Percentiles rank a stretch among this genome's conserved stretches.
Conservation (phyloP, 2,329 filamentous ascomycete genomes). For the Mycogone perniciosa region DNA sequence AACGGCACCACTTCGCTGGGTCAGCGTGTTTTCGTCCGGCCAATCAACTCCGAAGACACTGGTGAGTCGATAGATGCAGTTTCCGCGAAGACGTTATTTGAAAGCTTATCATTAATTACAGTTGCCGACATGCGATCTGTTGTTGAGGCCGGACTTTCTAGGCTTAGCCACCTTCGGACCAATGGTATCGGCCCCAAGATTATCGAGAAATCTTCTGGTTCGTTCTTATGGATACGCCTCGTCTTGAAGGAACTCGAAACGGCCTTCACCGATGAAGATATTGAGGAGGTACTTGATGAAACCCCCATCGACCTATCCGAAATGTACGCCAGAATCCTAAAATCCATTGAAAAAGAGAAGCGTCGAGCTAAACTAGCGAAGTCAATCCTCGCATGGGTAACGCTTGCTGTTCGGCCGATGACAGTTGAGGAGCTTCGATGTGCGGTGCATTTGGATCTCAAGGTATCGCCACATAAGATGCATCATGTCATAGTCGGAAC, state of each 20-base stretch:
- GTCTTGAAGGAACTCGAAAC: conserved; percentile 8
- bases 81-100: background rate
- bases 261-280: conserved; percentile 3
- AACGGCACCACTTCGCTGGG: background rate
- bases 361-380: conserved; percentile 5
- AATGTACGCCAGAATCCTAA: background rate
- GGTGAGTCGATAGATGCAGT: background rate
- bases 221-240: conserved; percentile 4
- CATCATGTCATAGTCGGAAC: background rate
- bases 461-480: background rate
- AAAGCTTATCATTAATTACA: background rate
- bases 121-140: conserved; percentile 3
- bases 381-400: conserved; percentile 1
- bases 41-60: background rate
- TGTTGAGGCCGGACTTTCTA: background rate
- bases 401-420: conserved; percentile 2
- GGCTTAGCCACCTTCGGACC: background rate
- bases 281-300: background rate
- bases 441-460: conserved; percentile 2
- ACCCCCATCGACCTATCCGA: background rate
- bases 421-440: conserved; percentile 2
- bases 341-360: background rate
- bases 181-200: background rate
- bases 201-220: conserved; percentile 5
- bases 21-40: background rate